Evolutionary conservation across 768 basidiomycete species (phyloP), one percentile per base, ranked within the genome.

Genomic region (Mycena alexandri): DNA sequence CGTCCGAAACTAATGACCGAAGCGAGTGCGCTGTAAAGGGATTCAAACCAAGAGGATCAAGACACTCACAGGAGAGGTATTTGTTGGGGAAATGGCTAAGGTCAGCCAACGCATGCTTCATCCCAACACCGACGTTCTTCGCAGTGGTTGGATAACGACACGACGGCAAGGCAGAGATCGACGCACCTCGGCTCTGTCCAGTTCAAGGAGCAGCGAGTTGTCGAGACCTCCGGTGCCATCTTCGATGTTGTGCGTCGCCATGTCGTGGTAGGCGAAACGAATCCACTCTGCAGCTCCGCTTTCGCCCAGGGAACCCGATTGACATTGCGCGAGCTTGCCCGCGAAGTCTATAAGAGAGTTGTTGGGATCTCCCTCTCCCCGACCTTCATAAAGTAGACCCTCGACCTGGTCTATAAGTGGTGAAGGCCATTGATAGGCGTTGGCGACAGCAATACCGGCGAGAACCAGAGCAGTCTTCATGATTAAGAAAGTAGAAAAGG

Each of bases 361-460:
- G n/a, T 65, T 57, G 17, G 64, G 64, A 9, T 33, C 43, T 21
- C 64, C 64, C 38, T 65, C 51, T 25, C 57, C 56, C 54, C 57
- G 59, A 42, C 64, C 64, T 34, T 65, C 64, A 51, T 24, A 65
- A 41, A 65, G 64, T 22, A 65, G 51, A 11, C 64, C 64, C 13
- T 65, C 64, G 21, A 65, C 56, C 57, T 65, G 64, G 64, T 65
- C 64, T 50, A 65, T 54, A 22, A 65, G 64, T 38, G 64, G 57
- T 38, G 64, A 65, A 44, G 64, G 64, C 64, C 64, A 65, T 34
- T 65, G 64, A 50, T 65, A 65, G 48, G 63, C 63, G 63, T 57
- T 64, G 63, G 43, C 38, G 54, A 64, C 13, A 22, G 63, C 54
- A 56, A 55, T 36, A 50, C 63, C 33, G 12, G 63, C 38, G 47